These are phyloP conservation scores for Hypoxylon rickii DNA, from an alignment of 495 filamentous ascomycete genomes.

Conservation along the genomic window DNA sequence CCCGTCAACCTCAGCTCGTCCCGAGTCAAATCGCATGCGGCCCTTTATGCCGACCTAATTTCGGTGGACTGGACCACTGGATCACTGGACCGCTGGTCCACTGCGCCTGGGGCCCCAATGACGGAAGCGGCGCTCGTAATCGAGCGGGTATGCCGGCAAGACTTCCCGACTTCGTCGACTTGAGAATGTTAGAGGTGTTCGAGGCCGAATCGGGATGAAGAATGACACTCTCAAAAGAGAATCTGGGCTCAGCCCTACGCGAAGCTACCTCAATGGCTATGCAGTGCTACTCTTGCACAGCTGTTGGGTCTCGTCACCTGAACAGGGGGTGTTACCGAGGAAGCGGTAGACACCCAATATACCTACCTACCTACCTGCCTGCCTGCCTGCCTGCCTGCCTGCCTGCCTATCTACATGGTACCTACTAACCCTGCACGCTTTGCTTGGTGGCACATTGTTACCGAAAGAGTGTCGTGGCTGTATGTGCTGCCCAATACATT, in stretches of 20 bases:
- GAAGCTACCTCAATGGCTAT: conserved; percentile 12
- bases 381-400: too few species aligned
- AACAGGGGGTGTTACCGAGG: conserved; percentile 13
- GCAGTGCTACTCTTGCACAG: conserved; percentile 15
- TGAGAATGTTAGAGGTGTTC: neutral
- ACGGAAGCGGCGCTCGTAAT: neutral
- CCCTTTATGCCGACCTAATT: too few species aligned
- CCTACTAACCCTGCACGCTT: too few species aligned
- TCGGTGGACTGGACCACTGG: too few species aligned
- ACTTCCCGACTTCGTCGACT: neutral
- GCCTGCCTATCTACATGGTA: too few species aligned
- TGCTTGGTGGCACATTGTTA: too few species aligned
- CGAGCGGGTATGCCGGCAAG: neutral
- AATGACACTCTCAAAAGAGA: neutral
- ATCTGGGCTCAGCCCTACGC: conserved; percentile 22
- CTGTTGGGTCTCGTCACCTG: conserved; percentile 11
- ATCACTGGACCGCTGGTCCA: too few species aligned
- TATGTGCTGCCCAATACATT: neutral
- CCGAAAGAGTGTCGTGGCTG: conserved; percentile 12
- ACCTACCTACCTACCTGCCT: conserved; percentile 1
- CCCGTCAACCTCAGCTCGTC: too few species aligned
- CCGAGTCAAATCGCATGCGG: too few species aligned
- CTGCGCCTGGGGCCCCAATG: too few species aligned
- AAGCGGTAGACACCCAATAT: conserved; percentile 7
- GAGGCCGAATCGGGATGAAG: neutral